Evolutionary conservation across 2,329 filamentous ascomycete genomes (phyloP).

Genomic region (Aspergillus oerlinghausenensis): DNA sequence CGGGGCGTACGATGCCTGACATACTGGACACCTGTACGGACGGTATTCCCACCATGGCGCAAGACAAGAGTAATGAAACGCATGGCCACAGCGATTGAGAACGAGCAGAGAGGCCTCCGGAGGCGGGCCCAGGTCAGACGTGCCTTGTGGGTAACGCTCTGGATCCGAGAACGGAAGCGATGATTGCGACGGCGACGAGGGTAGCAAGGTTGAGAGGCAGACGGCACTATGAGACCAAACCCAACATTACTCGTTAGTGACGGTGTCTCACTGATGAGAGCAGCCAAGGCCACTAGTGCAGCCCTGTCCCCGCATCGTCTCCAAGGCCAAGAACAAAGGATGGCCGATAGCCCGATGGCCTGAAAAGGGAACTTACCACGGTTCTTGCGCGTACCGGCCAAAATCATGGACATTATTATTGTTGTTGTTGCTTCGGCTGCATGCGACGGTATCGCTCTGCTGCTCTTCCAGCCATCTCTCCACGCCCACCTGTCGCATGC

Average conservation of each 20-base stretch:
- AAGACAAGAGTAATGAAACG: slow-evolving; percentile 26
- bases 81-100: slow-evolving; percentile 27
- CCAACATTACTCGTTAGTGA: slow-evolving; percentile 7
- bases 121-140: not conserved
- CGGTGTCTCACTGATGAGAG: not conserved
- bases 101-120: slow-evolving; percentile 13
- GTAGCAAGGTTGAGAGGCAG: slow-evolving; percentile 23
- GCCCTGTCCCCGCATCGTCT: slow-evolving; percentile 18
- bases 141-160: not conserved
- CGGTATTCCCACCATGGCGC: slow-evolving; percentile 27
- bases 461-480: slow-evolving; percentile 27
- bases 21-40: slow-evolving; percentile 27
- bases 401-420: slow-evolving; percentile 9
- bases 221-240: slow-evolving; percentile 20
- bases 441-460: not conserved
- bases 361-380: slow-evolving; percentile 21
- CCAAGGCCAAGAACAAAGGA: slow-evolving; percentile 14
- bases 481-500: slow-evolving; percentile 18
- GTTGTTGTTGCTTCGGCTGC: not conserved
- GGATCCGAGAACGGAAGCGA: slow-evolving; percentile 4
- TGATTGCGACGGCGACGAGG: slow-evolving; percentile 11
- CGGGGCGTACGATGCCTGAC: slow-evolving; percentile 24
- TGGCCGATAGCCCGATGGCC: not conserved
- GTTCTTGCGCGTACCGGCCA: slow-evolving; percentile 21
- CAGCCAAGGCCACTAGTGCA: slow-evolving; percentile 15